Conservation (phyloP, 1,284 basidiomycete genomes). For the Tausonia pullulans region DNA sequence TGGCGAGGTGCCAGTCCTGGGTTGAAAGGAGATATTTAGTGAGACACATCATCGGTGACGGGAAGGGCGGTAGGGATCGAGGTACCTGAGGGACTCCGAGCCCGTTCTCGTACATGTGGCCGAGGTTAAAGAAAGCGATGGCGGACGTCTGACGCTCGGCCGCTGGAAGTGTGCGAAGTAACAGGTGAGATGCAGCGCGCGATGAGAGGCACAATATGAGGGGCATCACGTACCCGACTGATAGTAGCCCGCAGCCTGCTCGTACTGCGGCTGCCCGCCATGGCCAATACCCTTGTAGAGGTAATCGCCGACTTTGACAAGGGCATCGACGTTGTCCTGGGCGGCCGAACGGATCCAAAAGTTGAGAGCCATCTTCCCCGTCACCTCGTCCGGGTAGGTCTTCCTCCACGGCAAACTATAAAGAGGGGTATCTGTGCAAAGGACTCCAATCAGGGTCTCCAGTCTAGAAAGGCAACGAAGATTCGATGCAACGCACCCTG, state of each 20-base stretch:
- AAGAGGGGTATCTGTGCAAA: conserved; percentile 1
- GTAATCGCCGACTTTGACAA: conserved; percentile 90
- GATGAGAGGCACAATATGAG: no score
- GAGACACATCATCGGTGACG: not conserved
- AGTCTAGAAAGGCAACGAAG: not conserved
- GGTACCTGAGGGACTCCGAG: conserved; percentile 71
- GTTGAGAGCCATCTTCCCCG: conserved; percentile 68
- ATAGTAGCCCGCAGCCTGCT: conserved; percentile 87
- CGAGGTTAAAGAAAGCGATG: conserved; percentile 95
- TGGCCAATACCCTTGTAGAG: conserved; percentile 75
- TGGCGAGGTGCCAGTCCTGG: conserved; percentile 91
- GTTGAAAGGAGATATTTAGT: not conserved
- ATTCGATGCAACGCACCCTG: conserved; percentile 46
- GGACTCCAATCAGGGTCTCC: not conserved
- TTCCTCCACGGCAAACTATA: conserved; percentile 16
- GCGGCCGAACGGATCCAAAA: conserved; percentile 91
- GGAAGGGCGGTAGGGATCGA: conserved; percentile 2
- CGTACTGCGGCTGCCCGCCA: conserved; percentile 55
- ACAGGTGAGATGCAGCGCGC: no score
- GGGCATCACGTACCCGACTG: conserved; percentile 47
- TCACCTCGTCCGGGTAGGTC: conserved; percentile 39
- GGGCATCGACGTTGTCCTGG: conserved; percentile 86
- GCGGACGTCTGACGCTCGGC: conserved; percentile 83
- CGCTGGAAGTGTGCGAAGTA: conserved; percentile 27
- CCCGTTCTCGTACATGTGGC: conserved; percentile 98